Evolutionary conservation across 805 yeast species (phyloP).

Genomic region (Isabelozyma heimii): DNA sequence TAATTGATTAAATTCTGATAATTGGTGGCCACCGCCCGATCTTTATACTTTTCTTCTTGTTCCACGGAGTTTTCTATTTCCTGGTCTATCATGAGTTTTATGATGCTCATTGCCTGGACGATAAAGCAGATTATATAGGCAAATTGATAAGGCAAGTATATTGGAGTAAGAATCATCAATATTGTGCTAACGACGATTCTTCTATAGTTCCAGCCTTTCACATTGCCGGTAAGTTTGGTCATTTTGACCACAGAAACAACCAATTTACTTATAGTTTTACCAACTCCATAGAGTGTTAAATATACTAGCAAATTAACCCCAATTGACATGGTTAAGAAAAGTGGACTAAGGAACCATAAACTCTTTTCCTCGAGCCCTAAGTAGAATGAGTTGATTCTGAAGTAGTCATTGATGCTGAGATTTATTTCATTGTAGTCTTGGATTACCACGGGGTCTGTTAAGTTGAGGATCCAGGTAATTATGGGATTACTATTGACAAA

Average conservation of each 20-base stretch:
- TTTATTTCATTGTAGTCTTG: conserved; percentile 45
- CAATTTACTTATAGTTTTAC: neutral
- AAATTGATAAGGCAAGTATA: conserved; percentile 79
- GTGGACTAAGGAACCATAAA: conserved; percentile 57
- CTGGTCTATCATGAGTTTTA: conserved; percentile 23
- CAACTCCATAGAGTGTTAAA: conserved; percentile 1
- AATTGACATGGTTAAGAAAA: conserved; percentile 48
- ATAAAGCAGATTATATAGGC: conserved; percentile 61
- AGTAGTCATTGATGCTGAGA: conserved; percentile 30
- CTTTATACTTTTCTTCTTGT: neutral
- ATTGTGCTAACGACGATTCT: conserved; percentile 7
- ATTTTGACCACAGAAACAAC: neutral
- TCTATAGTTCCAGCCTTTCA: conserved; percentile 13
- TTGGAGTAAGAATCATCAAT: conserved; percentile 37
- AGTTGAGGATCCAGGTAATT: conserved; percentile 32
- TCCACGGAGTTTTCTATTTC: neutral
- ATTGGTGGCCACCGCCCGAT: neutral
- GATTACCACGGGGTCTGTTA: conserved; percentile 53
- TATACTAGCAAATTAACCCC: conserved; percentile 18
- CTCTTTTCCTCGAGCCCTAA: conserved; percentile 63
- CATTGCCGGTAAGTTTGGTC: neutral
- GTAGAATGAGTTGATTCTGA: conserved; percentile 53
- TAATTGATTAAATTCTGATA: conserved; percentile 47
- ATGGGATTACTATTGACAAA: conserved; percentile 23
- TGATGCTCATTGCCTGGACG: conserved; percentile 55